Evolutionary conservation across 345 rosid species (phyloP).

Genomic region (Populus simonii): DNA sequence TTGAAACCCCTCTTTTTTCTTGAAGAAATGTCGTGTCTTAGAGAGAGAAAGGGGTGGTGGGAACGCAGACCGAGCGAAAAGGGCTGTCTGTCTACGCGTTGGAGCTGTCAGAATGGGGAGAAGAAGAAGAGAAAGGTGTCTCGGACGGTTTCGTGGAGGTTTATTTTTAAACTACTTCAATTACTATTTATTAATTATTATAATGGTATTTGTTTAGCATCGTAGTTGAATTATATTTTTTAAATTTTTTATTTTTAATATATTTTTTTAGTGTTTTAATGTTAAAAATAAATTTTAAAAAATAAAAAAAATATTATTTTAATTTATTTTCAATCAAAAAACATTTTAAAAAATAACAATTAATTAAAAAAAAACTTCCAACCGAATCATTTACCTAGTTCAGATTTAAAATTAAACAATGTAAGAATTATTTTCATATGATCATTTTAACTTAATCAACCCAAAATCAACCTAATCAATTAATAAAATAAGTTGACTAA

Average conservation of each 20-base stretch:
- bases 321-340: too few species aligned
- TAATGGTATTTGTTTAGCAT: too few species aligned
- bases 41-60: constrained; percentile 8
- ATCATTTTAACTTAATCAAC: too few species aligned
- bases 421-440: fast-evolving
- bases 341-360: too few species aligned
- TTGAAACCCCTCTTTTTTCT: neutral
- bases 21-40: neutral
- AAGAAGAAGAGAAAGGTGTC: neutral
- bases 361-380: too few species aligned
- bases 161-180: neutral
- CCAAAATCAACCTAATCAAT: too few species aligned
- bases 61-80: constrained; percentile 9
- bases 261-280: too few species aligned
- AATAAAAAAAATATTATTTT: too few species aligned
- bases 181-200: neutral
- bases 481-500: fast-evolving
- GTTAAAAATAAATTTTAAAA: too few species aligned
- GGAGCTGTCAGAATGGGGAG: neutral
- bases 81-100: constrained; percentile 12
- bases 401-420: too few species aligned
- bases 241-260: too few species aligned
- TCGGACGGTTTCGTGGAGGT: neutral
- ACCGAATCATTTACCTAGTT: fast-evolving
- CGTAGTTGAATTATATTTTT: too few species aligned